Conservation (phyloP, 2,329 filamentous ascomycete species). For the Stagonosporopsis vannaccii region DNA sequence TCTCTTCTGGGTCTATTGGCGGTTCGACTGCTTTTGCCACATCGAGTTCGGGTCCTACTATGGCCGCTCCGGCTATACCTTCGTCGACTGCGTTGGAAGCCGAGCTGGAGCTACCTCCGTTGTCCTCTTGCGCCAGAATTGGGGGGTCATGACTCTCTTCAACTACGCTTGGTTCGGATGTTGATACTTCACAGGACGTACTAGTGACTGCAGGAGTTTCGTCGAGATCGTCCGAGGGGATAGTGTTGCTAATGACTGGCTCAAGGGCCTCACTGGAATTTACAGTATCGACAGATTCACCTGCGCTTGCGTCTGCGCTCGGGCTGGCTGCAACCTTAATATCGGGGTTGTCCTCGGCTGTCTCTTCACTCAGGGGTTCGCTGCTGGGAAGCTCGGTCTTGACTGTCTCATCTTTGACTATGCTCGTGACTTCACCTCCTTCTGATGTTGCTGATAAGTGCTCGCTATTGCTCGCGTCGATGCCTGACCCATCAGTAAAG, state of each 20-base stretch:
- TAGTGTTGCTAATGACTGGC: background rate
- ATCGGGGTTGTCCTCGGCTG: background rate
- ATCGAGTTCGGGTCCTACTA: background rate
- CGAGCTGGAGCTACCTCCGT: background rate
- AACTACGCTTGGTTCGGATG: background rate
- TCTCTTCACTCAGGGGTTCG: background rate
- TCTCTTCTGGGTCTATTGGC: background rate
- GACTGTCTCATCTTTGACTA: background rate
- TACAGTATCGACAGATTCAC: background rate
- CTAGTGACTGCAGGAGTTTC: background rate
- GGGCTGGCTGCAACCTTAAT: background rate
- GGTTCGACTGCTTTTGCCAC: background rate
- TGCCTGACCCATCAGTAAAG: conserved; percentile 3
- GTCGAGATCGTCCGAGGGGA: background rate
- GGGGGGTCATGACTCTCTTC: background rate
- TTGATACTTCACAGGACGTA: background rate
- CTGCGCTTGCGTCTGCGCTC: background rate
- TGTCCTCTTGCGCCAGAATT: background rate
- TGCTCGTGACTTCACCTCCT: background rate
- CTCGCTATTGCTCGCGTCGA: conserved; percentile 12
- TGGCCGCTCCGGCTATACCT: background rate
- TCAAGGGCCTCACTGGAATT: background rate
- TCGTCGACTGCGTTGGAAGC: background rate
- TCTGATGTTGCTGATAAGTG: background rate
- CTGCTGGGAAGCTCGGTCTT: background rate